These are phyloP conservation scores for Erysiphe neolycopersici DNA, from an alignment of 2,329 filamentous ascomycete genomes.

Conservation along the genomic window DNA sequence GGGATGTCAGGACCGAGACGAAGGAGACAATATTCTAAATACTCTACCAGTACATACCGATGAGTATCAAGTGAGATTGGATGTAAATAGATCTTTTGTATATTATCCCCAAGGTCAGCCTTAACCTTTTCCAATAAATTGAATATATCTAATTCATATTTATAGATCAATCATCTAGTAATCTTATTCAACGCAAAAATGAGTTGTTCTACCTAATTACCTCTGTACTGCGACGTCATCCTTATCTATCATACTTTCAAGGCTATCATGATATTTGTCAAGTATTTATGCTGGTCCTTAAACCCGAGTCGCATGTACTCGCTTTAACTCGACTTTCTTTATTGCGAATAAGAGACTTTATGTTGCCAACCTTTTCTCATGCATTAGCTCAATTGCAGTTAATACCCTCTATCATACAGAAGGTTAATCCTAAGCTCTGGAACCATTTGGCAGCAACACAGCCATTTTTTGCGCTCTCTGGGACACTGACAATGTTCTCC, in stretches of 20 bases:
- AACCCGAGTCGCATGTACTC: constrained; percentile 27
- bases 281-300: constrained; percentile 70
- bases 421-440: constrained; percentile 44
- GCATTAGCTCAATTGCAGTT: constrained; percentile 67
- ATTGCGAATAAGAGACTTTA: constrained; percentile 85
- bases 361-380: constrained; percentile 67
- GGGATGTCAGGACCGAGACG: constrained; percentile 1
- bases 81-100: constrained; percentile 90
- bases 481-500: constrained; percentile 83
- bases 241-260: constrained; percentile 84
- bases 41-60: constrained; percentile 52
- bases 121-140: constrained; percentile 5
- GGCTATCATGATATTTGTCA: constrained; percentile 98
- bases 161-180: constrained; percentile 39
- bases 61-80: constrained; percentile 72
- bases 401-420: constrained; percentile 54
- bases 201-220: constrained; percentile 61
- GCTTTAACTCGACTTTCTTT: constrained; percentile 62
- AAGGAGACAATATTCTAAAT: constrained; percentile 9
- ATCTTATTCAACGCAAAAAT: constrained; percentile 42
- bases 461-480: constrained; percentile 82
- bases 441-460: constrained; percentile 50
- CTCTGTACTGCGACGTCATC: constrained; percentile 52
- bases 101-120: constrained; percentile 65
- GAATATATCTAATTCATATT: constrained; percentile 1